These are phyloP conservation scores for Mastigamoeba balamuthi DNA, from an alignment of 78 protist species.

Conservation along the genomic window DNA sequence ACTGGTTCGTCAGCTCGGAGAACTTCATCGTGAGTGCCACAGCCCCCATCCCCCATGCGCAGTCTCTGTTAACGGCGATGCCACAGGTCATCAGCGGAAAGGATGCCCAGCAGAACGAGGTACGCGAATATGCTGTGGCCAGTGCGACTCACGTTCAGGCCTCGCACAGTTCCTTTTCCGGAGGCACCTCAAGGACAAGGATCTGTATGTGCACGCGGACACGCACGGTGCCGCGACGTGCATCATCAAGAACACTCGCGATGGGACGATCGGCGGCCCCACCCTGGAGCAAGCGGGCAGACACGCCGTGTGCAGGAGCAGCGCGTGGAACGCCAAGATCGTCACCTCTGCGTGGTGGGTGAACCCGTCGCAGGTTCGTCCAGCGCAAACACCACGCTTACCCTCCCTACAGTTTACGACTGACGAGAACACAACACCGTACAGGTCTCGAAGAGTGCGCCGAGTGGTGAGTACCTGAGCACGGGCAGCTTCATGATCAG, in stretches of 20 bases:
- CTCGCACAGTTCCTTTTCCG: constrained; percentile 11
- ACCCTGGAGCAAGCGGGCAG: constrained; percentile 71
- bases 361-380: constrained; percentile 48
- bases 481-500: constrained; percentile 83
- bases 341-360: constrained; percentile 92
- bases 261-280: constrained; percentile 36
- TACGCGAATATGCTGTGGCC: no score
- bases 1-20: constrained; percentile 89
- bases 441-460: constrained; percentile 86
- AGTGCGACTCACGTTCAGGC: background rate
- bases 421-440: background rate
- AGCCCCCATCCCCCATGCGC: no score
- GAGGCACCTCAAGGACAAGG: constrained; percentile 50
- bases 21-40: constrained; percentile 77
- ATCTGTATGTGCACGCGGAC: constrained; percentile 91
- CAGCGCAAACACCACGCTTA: no score
- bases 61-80: no score
- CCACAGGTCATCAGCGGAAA: constrained; percentile 81
- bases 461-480: constrained; percentile 83
- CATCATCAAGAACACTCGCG: constrained; percentile 65
- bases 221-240: constrained; percentile 80
- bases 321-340: constrained; percentile 87
- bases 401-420: no score
- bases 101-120: constrained; percentile 93
- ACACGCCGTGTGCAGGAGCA: constrained; percentile 44